Percentiles rank a stretch among this genome's conserved stretches.
Evolutionary conservation across 2,329 filamentous ascomycete genomes (phyloP).

Genomic region (Phaeoacremonium minimum): DNA sequence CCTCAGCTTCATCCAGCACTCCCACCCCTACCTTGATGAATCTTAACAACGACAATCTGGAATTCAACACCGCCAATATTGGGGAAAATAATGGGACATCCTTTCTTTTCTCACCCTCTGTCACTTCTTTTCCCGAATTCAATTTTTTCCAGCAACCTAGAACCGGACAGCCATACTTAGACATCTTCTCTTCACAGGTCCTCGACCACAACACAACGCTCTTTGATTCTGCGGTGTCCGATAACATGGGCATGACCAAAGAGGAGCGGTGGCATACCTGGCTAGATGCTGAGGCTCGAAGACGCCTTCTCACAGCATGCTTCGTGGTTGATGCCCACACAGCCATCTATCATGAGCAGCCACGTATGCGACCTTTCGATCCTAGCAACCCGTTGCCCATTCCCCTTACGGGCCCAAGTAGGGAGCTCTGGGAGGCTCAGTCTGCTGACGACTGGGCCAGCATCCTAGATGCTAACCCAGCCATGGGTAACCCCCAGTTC

Average conservation of each 20-base stretch:
- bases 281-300: constrained; percentile 46
- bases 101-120: constrained; percentile 10
- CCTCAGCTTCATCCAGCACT: no score
- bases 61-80: no score
- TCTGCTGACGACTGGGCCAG: constrained; percentile 41
- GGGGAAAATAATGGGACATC: no score
- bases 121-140: neutral
- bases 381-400: constrained; percentile 29
- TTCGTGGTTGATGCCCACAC: constrained; percentile 54
- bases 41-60: no score
- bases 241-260: constrained; percentile 14
- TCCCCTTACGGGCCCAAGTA: constrained; percentile 39
- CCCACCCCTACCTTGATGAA: no score
- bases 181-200: constrained; percentile 19
- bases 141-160: constrained; percentile 1
- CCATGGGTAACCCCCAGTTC: constrained; percentile 19
- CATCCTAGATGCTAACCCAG: constrained; percentile 18
- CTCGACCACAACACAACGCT: constrained; percentile 17
- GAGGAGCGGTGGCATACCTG: constrained; percentile 44
- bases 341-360: constrained; percentile 50
- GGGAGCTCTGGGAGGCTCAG: constrained; percentile 44
- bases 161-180: constrained; percentile 24
- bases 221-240: constrained; percentile 14
- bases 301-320: constrained; percentile 51
- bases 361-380: constrained; percentile 31